Percentiles rank a stretch among this genome's conserved stretches.
phyloP scores from a whole-genome alignment of 139 green algal genomes.

The Spirogloea muscicola region DNA sequence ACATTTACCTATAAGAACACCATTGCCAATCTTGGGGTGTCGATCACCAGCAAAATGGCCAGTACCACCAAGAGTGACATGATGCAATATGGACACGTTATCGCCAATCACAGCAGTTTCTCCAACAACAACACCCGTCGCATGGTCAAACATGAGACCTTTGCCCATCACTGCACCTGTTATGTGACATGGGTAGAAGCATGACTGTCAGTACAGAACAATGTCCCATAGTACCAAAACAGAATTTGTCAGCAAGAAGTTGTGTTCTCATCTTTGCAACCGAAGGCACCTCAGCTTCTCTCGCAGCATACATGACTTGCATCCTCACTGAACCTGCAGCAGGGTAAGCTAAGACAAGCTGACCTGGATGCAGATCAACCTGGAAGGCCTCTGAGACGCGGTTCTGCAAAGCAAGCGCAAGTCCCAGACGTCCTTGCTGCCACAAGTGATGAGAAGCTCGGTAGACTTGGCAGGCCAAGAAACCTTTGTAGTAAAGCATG shows the following conservation, averaged over 20 bases:
- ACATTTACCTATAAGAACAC: constrained; percentile 54
- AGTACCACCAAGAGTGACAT: constrained; percentile 55
- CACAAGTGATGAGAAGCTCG: constrained; percentile 51
- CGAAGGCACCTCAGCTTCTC: too few species aligned
- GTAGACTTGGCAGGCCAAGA: constrained; percentile 49
- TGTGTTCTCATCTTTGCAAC: too few species aligned
- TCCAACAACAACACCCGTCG: constrained; percentile 53
- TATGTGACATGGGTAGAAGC: too few species aligned
- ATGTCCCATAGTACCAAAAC: too few species aligned
- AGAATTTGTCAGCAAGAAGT: too few species aligned
- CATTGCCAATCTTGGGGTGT: constrained; percentile 50
- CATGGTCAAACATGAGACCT: constrained; percentile 51
- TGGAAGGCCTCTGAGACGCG: constrained; percentile 42
- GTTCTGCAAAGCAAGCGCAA: constrained; percentile 50
- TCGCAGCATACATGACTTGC: too few species aligned
- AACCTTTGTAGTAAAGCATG: constrained; percentile 60
- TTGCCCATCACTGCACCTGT: constrained; percentile 38
- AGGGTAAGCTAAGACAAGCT: too few species aligned
- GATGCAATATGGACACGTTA: constrained; percentile 53
- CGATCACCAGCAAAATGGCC: constrained; percentile 39
- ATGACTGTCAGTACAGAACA: too few species aligned
- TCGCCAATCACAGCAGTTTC: constrained; percentile 55
- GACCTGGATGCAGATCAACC: constrained; percentile 57
- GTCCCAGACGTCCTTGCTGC: constrained; percentile 16
- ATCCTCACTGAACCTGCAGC: too few species aligned